Evolutionary conservation across 148 eudicot genomes (phyloP).

Genomic region (Diospyros kaki): DNA sequence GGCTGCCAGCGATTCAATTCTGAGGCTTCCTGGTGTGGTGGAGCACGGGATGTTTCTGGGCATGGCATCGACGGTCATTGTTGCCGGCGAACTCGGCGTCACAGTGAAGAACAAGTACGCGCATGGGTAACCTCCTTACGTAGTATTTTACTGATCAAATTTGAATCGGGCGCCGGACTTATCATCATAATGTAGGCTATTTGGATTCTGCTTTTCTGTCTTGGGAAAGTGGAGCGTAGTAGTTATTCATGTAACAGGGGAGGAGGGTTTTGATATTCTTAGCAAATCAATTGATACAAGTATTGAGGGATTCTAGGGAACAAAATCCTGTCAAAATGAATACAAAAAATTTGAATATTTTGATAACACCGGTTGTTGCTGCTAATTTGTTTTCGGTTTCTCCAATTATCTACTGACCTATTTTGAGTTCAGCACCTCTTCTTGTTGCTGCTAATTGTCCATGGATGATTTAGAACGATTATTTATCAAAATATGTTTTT

Average conservation of each 20-base stretch:
- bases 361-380: too few relatives aligned
- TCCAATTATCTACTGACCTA: too few relatives aligned
- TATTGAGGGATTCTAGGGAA: constrained; percentile 1
- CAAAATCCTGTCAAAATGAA: constrained; percentile 1
- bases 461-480: too few relatives aligned
- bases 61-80: constrained; percentile 75
- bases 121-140: background rate
- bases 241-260: constrained; percentile 10
- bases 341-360: background rate
- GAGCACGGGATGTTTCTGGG: constrained; percentile 92
- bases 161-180: background rate
- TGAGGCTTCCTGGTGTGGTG: constrained; percentile 71
- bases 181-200: constrained; percentile 6
- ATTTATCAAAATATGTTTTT: too few relatives aligned
- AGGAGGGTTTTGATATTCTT: constrained; percentile 2
- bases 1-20: constrained; percentile 62
- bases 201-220: background rate
- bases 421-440: too few relatives aligned
- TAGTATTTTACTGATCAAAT: constrained; percentile 5
- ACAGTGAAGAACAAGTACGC: constrained; percentile 43
- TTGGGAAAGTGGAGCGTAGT: constrained; percentile 4
- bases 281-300: constrained; percentile 3
- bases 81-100: constrained; percentile 72
- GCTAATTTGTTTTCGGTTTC: too few relatives aligned
- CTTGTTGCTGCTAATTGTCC: too few relatives aligned